phyloP scores from a whole-genome alignment of 495 filamentous ascomycete genomes.

The Penicillium manginii region DNA sequence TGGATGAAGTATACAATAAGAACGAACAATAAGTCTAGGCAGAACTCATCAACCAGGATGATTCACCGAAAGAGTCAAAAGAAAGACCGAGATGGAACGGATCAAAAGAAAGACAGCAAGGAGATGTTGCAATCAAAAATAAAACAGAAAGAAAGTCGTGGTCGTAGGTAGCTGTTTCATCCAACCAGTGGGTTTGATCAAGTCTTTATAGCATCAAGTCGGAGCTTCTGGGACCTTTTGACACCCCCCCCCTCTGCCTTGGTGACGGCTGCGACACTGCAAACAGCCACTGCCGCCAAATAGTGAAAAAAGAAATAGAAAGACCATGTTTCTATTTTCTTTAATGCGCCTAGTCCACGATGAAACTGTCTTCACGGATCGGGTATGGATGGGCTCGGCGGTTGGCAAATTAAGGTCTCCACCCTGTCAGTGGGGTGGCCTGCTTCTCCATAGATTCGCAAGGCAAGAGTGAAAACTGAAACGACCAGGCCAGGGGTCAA shows the following conservation, averaged over 20 bases:
- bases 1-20: background rate
- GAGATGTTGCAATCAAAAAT: constrained; percentile 12
- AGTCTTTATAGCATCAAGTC: constrained; percentile 25
- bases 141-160: constrained; percentile 14
- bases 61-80: constrained; percentile 1
- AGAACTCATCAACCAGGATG: constrained; percentile 14
- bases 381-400: constrained; percentile 10
- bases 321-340: constrained; percentile 26
- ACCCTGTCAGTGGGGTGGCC: constrained; percentile 9
- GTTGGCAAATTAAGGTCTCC: constrained; percentile 13
- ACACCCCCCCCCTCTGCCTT: background rate
- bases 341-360: constrained; percentile 3
- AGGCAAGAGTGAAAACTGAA: constrained; percentile 19
- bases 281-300: background rate
- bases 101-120: constrained; percentile 2
- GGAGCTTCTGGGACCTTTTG: background rate
- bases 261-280: background rate
- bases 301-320: constrained; percentile 6
- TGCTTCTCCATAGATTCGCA: constrained; percentile 15
- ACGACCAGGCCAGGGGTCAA: constrained; percentile 7
- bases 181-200: background rate
- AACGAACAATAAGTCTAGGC: constrained; percentile 2
- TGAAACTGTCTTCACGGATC: constrained; percentile 22
- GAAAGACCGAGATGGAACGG: background rate
- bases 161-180: constrained; percentile 15